Evolutionary conservation across 148 eudicot species (phyloP), one percentile per base, ranked within the genome.

Genomic region (Vaccinium vitisidaea): DNA sequence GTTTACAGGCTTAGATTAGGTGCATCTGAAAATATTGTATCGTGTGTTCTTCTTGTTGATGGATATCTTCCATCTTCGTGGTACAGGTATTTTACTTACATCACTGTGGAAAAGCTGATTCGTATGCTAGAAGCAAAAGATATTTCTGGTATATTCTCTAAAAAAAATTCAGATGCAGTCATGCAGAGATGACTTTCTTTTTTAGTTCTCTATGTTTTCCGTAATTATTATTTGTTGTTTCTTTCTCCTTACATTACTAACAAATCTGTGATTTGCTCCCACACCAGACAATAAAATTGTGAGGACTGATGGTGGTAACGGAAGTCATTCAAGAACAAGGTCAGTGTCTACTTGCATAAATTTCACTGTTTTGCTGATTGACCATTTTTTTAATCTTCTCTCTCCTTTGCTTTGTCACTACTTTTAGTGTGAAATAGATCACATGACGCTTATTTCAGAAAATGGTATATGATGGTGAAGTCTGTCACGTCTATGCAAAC

Each of bases 31-130:
- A 46, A 48, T 46, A 23, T 13, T 65, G 19, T 23, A 61, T 43
- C 6, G 46, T 61, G 8, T 63, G 1, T 61, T 0, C 15, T 14
- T n/a, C 69, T 50, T 49, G 15, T 80, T 74, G 70, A 75, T 9
- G 0, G 46, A 76, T 65, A 49, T 23, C 12, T 75, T 49, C 5
- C 30, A 23, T 23, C 67, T 82, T 82, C 58, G 27, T 58, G 70
- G n/a, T 88, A 39, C 93, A 94, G 97, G 79, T 94, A 89, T 84
- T 92, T 91, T 79, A 92, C 98, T 43, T 94, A 86, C 86, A 93
- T 91, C 86, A 88, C 88, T 61, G 85, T 92, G 82, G 94, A 92
- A 74, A 94, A 94, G 83, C 82, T 91, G 56, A 88, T 91, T 79
- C 90, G 89, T 74, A 88, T 83, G 69, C 85, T 93, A 88, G 94